Evolutionary conservation across 345 rosid genomes (phyloP), one percentile per base, ranked within the genome.

Genomic region (Toxicodendron radicans): DNA sequence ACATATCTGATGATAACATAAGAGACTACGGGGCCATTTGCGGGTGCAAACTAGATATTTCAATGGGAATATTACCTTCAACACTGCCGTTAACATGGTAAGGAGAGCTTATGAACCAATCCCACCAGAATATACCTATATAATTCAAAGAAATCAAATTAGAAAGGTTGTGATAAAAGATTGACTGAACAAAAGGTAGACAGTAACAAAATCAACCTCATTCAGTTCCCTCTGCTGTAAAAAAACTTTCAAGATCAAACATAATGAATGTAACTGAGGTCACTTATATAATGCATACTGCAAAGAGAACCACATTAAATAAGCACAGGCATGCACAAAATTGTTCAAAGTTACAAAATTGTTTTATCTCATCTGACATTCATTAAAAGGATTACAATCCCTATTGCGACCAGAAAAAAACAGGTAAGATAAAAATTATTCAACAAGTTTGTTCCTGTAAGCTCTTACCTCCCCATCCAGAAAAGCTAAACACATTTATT

Each of bases 81-180:
- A 86, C 88, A 87, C 79, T 18, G 92, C 90, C 84, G 91, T 88
- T 58, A 95, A 86, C 99, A 95, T 95, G 66, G 89, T 78, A 68
- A 95, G 92, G 60, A 95, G 90, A 16, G 98, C 99, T 85, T 95
- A 95, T 66, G 98, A 95, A 72, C 98, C 89, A 74, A 95, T 79
- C 68, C 99, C 99, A 46, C 98, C 99, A 58, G 95, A 86, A 80
- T 91, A 91, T 12, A 92, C 99, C 99, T 95, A 82, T 83, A 83
- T 61, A 41, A 57, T 63, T 68, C 48, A 75, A 74, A 71, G 71
- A 58, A 78, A 51, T 27, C 71, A 14, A 82, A 79, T 77, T 76
- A 79, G 64, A 46, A 2, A 65, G 32, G 49, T 52, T 12, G 53
- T 9, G 74, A 67, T 69, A 7, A 65, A 52, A 5, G 71, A 24